phyloP scores from a whole-genome alignment of 352 stramenopile genomes.

The Pythium myriotylum region DNA sequence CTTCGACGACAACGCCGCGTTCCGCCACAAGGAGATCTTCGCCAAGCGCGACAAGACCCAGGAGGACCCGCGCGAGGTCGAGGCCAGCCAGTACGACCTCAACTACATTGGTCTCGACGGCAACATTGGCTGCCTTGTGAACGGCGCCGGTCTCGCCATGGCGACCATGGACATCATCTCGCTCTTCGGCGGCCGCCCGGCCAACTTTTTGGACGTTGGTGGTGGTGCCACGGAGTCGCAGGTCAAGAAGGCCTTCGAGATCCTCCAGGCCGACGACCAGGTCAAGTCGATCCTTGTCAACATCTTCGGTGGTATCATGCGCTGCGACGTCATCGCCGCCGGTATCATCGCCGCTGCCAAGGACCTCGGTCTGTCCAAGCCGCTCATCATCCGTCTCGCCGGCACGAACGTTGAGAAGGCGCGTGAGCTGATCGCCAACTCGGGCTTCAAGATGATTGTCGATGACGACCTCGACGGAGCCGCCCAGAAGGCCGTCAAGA shows the following conservation, averaged over 20 bases:
- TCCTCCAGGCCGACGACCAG: slow-evolving; percentile 89
- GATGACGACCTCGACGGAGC: slow-evolving; percentile 96
- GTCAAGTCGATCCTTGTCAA: slow-evolving; percentile 99
- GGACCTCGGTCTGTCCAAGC: slow-evolving; percentile 96
- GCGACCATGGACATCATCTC: slow-evolving; percentile 99
- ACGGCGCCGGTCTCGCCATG: slow-evolving; percentile 99
- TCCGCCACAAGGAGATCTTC: slow-evolving; percentile 96
- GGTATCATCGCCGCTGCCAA: slow-evolving; percentile 97
- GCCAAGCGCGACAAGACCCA: slow-evolving; percentile 87
- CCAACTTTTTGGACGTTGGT: slow-evolving; percentile 99
- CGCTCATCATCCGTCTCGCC: slow-evolving; percentile 98
- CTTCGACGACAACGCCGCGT: slow-evolving; percentile 99
- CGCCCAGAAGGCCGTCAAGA: slow-evolving; percentile 94
- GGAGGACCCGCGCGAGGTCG: slow-evolving; percentile 96
- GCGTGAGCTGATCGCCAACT: slow-evolving; percentile 93
- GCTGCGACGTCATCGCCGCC: slow-evolving; percentile 96
- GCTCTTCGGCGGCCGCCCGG: slow-evolving; percentile 95
- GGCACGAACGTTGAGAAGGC: slow-evolving; percentile 97
- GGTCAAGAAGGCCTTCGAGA: slow-evolving; percentile 89
- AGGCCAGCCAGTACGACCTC: slow-evolving; percentile 94
- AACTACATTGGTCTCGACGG: slow-evolving; percentile 99
- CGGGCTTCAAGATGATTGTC: slow-evolving; percentile 94
- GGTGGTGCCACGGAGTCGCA: slow-evolving; percentile 93
- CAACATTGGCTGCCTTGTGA: slow-evolving; percentile 99
- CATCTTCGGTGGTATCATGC: slow-evolving; percentile 99